phyloP scores from a whole-genome alignment of 352 stramenopile genomes.

The Globisporangium emineosum region DNA sequence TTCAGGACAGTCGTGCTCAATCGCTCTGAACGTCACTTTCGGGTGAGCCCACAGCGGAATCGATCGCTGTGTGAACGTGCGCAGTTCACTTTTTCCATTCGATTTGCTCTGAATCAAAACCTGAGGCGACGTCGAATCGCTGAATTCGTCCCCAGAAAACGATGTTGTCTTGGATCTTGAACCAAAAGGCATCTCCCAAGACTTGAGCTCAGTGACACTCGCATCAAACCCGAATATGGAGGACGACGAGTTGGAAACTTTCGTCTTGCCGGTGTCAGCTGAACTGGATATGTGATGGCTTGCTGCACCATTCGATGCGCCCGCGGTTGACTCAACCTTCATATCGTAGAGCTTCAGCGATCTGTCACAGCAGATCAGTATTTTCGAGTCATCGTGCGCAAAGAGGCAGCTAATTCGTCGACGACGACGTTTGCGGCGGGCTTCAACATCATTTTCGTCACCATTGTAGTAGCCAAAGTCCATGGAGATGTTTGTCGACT shows the following conservation, averaged over 20 bases:
- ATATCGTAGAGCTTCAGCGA: constrained; percentile 70
- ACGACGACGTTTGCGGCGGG: constrained; percentile 44
- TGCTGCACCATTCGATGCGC: background rate
- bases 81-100: constrained; percentile 56
- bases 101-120: constrained; percentile 18
- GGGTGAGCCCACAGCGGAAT: constrained; percentile 75
- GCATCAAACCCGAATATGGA: constrained; percentile 66
- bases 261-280: constrained; percentile 11
- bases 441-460: constrained; percentile 48
- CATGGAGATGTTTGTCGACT: constrained; percentile 49
- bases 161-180: constrained; percentile 30
- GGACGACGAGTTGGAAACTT: constrained; percentile 32
- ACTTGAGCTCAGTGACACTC: constrained; percentile 55
- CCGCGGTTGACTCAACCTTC: constrained; percentile 16
- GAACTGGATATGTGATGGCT: background rate
- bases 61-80: constrained; percentile 57
- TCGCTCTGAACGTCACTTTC: constrained; percentile 65
- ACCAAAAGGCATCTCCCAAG: constrained; percentile 45
- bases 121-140: constrained; percentile 6
- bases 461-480: constrained; percentile 58
- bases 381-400: constrained; percentile 55
- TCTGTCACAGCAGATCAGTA: constrained; percentile 60
- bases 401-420: constrained; percentile 68
- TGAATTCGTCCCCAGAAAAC: constrained; percentile 13
- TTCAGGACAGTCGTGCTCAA: constrained; percentile 43